phyloP scores from a whole-genome alignment of 306 rosid species.

The Canavalia gladiata region DNA sequence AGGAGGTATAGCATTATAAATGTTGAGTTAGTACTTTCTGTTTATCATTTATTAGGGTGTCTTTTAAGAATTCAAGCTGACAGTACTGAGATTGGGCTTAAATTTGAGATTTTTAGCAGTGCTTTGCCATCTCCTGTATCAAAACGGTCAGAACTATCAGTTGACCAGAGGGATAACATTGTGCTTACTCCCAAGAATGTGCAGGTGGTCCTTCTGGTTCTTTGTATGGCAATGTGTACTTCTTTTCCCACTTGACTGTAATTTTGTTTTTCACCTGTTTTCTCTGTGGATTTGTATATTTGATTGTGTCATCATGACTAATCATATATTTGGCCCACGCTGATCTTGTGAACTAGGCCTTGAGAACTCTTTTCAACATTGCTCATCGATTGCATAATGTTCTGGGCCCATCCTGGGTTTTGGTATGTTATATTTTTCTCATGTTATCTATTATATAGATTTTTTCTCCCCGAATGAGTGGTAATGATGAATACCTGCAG shows the following conservation, averaged over 20 bases:
- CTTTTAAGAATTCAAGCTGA: constrained; percentile 49
- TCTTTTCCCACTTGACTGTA: constrained; percentile 13
- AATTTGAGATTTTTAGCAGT: constrained; percentile 67
- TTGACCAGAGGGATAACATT: constrained; percentile 81
- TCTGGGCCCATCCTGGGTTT: constrained; percentile 97
- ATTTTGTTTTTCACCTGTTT: constrained; percentile 28
- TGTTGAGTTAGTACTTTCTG: constrained; percentile 17
- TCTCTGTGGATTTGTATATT: constrained; percentile 37
- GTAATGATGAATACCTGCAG: constrained; percentile 55
- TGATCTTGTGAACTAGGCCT: constrained; percentile 73
- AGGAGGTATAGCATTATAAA: constrained; percentile 67
- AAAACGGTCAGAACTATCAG: constrained; percentile 75
- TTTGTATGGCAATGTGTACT: constrained; percentile 37
- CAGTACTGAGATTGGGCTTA: constrained; percentile 53
- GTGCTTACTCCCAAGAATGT: constrained; percentile 97
- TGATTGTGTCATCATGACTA: constrained; percentile 14
- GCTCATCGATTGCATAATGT: constrained; percentile 96
- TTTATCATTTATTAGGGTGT: constrained; percentile 35
- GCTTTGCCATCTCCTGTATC: constrained; percentile 82
- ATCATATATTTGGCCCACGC: constrained; percentile 33
- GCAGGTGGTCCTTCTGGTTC: constrained; percentile 69
- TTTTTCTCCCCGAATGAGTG: constrained; percentile 37
- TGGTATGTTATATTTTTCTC: constrained; percentile 69
- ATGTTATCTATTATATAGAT: constrained; percentile 25
- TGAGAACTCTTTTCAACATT: constrained; percentile 96